Percentiles rank a stretch among this genome's conserved stretches.
phyloP scores from a whole-genome alignment of 176 grass and related monocot genomes.

The Ensete glaucum region DNA sequence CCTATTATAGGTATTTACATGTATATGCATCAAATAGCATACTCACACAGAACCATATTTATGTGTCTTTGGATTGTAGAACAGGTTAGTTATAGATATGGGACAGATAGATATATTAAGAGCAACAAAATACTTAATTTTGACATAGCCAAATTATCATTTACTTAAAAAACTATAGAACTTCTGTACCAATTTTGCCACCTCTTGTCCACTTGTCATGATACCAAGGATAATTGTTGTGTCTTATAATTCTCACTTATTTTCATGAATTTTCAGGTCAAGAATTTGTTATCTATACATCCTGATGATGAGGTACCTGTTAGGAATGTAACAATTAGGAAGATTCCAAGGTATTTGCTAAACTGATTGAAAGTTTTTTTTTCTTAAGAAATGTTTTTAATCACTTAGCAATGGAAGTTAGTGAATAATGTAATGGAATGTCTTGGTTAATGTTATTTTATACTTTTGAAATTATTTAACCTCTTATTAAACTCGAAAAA shows the following conservation, averaged over 20 bases:
- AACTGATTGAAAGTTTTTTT: neutral
- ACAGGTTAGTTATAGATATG: no score
- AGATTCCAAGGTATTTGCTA: slow-evolving; percentile 68
- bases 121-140: no score
- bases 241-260: neutral
- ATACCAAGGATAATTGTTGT: neutral
- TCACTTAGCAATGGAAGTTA: no score
- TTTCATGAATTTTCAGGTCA: slow-evolving; percentile 57
- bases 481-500: neutral
- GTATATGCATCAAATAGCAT: no score
- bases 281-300: slow-evolving; percentile 68
- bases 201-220: neutral
- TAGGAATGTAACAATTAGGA: slow-evolving; percentile 69
- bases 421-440: no score
- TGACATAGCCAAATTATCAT: neutral
- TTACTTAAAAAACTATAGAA: neutral
- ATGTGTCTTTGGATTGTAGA: no score
- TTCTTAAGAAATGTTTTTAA: neutral
- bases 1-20: no score
- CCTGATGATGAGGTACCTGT: slow-evolving; percentile 58
- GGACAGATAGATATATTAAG: no score
- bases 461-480: no score
- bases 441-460: no score
- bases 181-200: neutral
- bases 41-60: no score